Base-by-base conservation (phyloP, 2,329 filamentous ascomycete species). In the Aspergillus japonicus region DNA sequence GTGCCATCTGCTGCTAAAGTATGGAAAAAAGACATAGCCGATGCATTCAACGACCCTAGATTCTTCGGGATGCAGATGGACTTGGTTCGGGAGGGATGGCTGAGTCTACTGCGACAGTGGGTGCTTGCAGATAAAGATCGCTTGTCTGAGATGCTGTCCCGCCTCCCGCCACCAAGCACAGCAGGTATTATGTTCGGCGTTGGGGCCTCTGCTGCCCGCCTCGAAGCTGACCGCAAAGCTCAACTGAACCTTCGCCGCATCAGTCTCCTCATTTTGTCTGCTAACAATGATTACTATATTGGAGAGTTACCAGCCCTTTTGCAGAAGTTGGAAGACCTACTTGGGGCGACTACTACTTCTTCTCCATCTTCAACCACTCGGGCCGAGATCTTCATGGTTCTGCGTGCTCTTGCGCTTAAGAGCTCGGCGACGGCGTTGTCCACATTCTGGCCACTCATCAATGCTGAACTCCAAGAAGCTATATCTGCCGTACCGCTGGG, bases 171-270 rank as follows among this genome's bases (percentile, higher is more conserved):
- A 4, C 95, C 95, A 5, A 92, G 93, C 1, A 94, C 93, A 14
- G 95, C 96, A 0, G 95, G 95, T 8, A 96, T 99, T 67, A 94
- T 99, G 73, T 99, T 99, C 70, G 95, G 95, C n/a, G 95, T 99
- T 0, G 96, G 96, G 11, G 95, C 95, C 6, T 92, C 91, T 23
- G 96, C 93, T 48, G 95, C 95, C 39, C 85, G 95, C 60, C 85
- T 96, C n/a, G 95, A 99, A 77, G 92, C 96, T 5, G 95, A 99
- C 75, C 89, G 93, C 59, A 95, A 89, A 76, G 92, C 93, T 1
- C 94, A 98, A 75, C 83, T 96, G 31, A 96, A 92, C 64, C 83
- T 99, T 19, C 89, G 93, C 12, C 86, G 95, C 50, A 87, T 96
- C 50, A 87, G 92, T 4, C 83, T 92, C 1, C 81, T 99, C 11